Percentiles rank a stretch among this genome's conserved stretches.
Conservation (phyloP, 1,284 basidiomycete genomes). For the Rugosomyces carneus region DNA sequence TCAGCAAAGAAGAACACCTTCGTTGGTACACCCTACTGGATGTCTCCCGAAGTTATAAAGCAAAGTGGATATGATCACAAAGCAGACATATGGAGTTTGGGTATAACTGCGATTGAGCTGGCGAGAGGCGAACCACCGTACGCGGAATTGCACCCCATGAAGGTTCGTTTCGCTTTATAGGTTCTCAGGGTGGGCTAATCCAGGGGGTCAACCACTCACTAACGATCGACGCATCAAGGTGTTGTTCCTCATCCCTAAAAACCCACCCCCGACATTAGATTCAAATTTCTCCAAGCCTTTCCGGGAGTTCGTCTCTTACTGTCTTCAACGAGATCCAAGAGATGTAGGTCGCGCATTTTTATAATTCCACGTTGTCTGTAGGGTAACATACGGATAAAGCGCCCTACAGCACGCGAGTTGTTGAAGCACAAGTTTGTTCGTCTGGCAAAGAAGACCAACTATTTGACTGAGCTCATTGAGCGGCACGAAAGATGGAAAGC, state of each 20-base stretch:
- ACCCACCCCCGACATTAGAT: constrained; percentile 87
- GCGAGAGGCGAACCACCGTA: constrained; percentile 98
- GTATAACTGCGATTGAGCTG: constrained; percentile 96
- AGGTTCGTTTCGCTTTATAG: constrained; percentile 41
- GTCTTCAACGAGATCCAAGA: constrained; percentile 90
- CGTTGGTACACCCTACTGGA: constrained; percentile 97
- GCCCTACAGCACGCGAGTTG: constrained; percentile 90
- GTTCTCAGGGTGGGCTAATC: background rate
- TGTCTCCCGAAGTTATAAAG: constrained; percentile 99
- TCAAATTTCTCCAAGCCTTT: constrained; percentile 88
- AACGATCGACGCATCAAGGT: constrained; percentile 46
- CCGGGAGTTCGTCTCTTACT: constrained; percentile 89
- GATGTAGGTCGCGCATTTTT: constrained; percentile 50
- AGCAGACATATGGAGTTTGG: constrained; percentile 96
- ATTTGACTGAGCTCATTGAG: constrained; percentile 93
- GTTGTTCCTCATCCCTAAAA: constrained; percentile 97
- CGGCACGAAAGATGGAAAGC: constrained; percentile 89
- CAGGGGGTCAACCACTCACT: too few species aligned
- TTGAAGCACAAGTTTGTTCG: constrained; percentile 95
- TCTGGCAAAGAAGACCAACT: constrained; percentile 90
- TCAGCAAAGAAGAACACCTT: constrained; percentile 99
- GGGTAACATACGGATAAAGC: constrained; percentile 35
- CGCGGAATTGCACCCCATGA: constrained; percentile 98
- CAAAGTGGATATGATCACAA: constrained; percentile 99
- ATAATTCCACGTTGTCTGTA: background rate